Conservation (phyloP, 768 basidiomycete genomes). For the Amanita pallidorosea region DNA sequence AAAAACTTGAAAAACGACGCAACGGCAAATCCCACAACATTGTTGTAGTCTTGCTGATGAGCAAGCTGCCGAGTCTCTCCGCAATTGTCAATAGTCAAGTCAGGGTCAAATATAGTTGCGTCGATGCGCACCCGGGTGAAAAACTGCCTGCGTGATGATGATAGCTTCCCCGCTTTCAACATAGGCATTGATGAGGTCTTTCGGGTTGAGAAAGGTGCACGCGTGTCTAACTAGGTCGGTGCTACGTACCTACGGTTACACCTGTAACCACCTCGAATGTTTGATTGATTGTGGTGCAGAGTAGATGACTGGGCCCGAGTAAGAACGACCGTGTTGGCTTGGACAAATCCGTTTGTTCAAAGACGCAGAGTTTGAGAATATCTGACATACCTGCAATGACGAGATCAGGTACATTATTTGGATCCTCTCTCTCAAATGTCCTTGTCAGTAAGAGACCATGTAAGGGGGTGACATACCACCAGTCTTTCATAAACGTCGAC, state of each 20-base stretch:
- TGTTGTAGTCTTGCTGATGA: no score
- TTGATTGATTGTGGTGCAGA: slow-evolving; percentile 42
- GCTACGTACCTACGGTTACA: slow-evolving; percentile 60
- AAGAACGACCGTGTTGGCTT: slow-evolving; percentile 92
- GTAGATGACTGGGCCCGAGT: no score
- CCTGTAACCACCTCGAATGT: slow-evolving; percentile 81
- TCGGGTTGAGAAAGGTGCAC: slow-evolving; percentile 17
- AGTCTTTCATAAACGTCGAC: no score
- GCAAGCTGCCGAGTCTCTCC: no score
- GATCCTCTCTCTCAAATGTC: slow-evolving; percentile 15
- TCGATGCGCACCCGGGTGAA: slow-evolving; percentile 59
- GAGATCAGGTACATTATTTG: slow-evolving; percentile 26
- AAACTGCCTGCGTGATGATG: slow-evolving; percentile 91
- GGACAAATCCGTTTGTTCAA: background rate
- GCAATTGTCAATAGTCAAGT: no score
- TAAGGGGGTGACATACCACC: slow-evolving; percentile 12
- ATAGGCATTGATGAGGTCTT: slow-evolving; percentile 60
- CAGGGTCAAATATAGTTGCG: no score
- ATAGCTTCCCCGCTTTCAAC: slow-evolving; percentile 78
- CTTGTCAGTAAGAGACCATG: background rate
- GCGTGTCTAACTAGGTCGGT: no score
- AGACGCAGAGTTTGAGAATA: no score
- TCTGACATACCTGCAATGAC: slow-evolving; percentile 3
- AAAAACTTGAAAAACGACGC: no score
- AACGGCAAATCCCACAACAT: no score